These are phyloP conservation scores for Oryza brachyantha DNA, from an alignment of 176 grass and related monocot genomes.

Conservation along the genomic window DNA sequence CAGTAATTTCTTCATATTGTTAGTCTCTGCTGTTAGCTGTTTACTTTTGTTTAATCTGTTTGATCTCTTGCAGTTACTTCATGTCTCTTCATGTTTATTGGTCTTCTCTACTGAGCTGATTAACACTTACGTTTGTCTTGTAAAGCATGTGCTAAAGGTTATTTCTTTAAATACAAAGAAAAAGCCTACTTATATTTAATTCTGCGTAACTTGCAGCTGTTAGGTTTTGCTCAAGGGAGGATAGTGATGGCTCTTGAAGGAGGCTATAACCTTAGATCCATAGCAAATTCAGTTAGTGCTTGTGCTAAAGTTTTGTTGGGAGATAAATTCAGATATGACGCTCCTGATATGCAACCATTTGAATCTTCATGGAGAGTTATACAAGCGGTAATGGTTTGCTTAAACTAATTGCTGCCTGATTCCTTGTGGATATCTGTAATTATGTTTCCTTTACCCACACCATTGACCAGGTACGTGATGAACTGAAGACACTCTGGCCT, in stretches of 20 bases:
- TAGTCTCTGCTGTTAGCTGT: slow-evolving; percentile 19
- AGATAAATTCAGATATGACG: slow-evolving; percentile 47
- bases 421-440: slow-evolving; percentile 18
- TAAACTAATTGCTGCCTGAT: slow-evolving; percentile 33
- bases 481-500: slow-evolving; percentile 88
- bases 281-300: slow-evolving; percentile 83
- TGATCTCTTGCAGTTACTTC: slow-evolving; percentile 7
- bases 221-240: slow-evolving; percentile 84
- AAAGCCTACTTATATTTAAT: background rate
- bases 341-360: slow-evolving; percentile 50
- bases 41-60: slow-evolving; percentile 17
- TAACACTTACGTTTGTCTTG: background rate
- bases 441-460: background rate
- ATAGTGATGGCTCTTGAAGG: slow-evolving; percentile 94
- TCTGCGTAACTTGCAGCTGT: slow-evolving; percentile 52
- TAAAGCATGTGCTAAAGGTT: background rate
- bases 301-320: slow-evolving; percentile 81
- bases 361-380: slow-evolving; percentile 86
- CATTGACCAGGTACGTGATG: slow-evolving; percentile 70
- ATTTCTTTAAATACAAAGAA: background rate
- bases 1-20: background rate
- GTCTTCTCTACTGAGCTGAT: slow-evolving; percentile 10
- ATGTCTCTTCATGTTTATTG: slow-evolving; percentile 15
- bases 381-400: slow-evolving; percentile 56
- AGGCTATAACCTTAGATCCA: slow-evolving; percentile 91